Conservation (phyloP, 108 stramenopile genomes). For the Nitzschia sp. region DNA sequence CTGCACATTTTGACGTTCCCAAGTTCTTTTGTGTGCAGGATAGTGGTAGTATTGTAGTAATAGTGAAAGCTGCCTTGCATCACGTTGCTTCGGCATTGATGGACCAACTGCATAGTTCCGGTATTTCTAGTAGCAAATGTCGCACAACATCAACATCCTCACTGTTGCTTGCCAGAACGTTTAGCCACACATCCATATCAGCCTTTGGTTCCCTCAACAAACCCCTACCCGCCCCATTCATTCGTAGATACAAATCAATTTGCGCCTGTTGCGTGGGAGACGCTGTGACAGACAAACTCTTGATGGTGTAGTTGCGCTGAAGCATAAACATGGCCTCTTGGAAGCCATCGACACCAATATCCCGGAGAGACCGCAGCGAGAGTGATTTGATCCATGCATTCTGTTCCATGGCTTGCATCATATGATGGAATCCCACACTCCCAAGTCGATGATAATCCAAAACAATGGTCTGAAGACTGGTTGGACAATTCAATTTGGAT, state of each 20-base stretch:
- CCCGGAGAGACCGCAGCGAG: constrained; percentile 21
- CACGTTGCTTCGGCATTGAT: neutral
- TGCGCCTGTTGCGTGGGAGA: constrained; percentile 27
- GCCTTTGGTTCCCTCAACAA: constrained; percentile 20
- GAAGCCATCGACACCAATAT: constrained; percentile 20
- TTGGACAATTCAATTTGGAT: neutral
- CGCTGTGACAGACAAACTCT: constrained; percentile 20
- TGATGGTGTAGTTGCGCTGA: constrained; percentile 15
- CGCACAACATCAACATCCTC: constrained; percentile 28
- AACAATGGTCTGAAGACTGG: neutral
- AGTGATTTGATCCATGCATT: constrained; percentile 11
- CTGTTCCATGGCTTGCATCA: constrained; percentile 25
- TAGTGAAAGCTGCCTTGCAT: neutral
- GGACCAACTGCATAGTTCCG: constrained; percentile 9
- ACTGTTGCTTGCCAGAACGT: constrained; percentile 10
- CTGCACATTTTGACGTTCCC: neutral
- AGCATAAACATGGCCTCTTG: constrained; percentile 21
- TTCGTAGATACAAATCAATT: constrained; percentile 25
- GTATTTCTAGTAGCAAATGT: constrained; percentile 22
- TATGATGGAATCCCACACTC: constrained; percentile 8
- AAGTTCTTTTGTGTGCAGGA: too few species aligned
- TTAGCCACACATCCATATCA: constrained; percentile 20
- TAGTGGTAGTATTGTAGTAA: too few species aligned
- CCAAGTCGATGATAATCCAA: constrained; percentile 26
- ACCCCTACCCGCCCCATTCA: constrained; percentile 26